These are phyloP conservation scores for Achaetomiella virescens DNA, from an alignment of 495 filamentous ascomycete species.

Conservation along the genomic window DNA sequence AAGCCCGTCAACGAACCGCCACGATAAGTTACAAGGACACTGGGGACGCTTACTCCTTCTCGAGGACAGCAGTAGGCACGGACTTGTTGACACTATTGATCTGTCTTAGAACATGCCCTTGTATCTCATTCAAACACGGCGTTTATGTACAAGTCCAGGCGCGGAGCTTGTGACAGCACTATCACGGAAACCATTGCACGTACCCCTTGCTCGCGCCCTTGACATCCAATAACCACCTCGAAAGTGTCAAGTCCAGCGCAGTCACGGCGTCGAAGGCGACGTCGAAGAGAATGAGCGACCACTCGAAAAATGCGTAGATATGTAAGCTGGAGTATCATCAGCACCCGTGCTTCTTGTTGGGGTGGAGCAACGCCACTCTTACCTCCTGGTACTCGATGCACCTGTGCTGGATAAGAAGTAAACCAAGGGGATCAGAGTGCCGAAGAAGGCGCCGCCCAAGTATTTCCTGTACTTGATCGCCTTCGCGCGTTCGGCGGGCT, in stretches of 20 bases:
- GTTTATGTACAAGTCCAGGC: slow-evolving; percentile 23
- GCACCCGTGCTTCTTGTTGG: neutral
- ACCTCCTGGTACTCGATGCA: slow-evolving; percentile 93
- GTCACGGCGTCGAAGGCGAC: slow-evolving; percentile 96
- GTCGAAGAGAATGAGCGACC: slow-evolving; percentile 90
- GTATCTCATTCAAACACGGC: slow-evolving; percentile 33
- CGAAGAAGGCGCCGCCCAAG: slow-evolving; percentile 79
- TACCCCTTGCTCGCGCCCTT: slow-evolving; percentile 97
- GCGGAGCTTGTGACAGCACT: slow-evolving; percentile 21
- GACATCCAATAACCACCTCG: slow-evolving; percentile 83
- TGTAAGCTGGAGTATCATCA: slow-evolving; percentile 64
- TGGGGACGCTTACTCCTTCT: slow-evolving; percentile 66
- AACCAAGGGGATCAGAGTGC: slow-evolving; percentile 79
- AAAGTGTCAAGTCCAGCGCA: slow-evolving; percentile 84
- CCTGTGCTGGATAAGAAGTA: slow-evolving; percentile 98
- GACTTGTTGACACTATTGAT: slow-evolving; percentile 48
- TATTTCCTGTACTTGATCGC: slow-evolving; percentile 88
- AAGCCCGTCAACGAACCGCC: neutral
- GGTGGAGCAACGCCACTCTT: slow-evolving; percentile 25
- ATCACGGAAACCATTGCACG: slow-evolving; percentile 95
- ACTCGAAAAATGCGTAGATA: slow-evolving; percentile 98
- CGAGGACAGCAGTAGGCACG: slow-evolving; percentile 67
- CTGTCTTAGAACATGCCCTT: slow-evolving; percentile 36
- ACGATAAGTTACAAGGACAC: neutral
- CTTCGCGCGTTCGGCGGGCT: slow-evolving; percentile 77